A percentile compares a stretch with the other conserved stretches of the same genome.
These are phyloP conservation scores for Suillus lakei DNA, from an alignment of 768 basidiomycete genomes.

Conservation along the genomic window DNA sequence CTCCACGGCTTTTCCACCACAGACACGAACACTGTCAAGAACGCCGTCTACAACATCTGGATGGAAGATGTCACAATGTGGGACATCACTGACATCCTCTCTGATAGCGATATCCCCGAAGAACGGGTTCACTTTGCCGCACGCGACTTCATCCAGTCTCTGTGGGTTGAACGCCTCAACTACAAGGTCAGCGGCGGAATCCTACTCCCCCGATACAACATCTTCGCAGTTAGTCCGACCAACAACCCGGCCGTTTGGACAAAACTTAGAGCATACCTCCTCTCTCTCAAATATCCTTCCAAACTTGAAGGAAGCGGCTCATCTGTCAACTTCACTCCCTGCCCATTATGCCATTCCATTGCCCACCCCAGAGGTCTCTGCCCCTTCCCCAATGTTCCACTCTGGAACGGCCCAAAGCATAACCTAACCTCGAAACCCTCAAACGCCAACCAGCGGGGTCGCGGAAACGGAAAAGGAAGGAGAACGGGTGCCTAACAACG, in stretches of 20 bases:
- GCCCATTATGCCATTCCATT: background rate
- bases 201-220: background rate
- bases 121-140: fast-evolving
- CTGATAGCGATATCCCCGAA: no score
- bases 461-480: no score
- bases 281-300: background rate
- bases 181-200: background rate
- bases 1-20: background rate
- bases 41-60: no score
- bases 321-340: background rate
- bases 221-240: background rate
- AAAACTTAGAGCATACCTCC: background rate
- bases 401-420: background rate
- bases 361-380: background rate
- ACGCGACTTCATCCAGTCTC: background rate
- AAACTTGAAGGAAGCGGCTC: background rate
- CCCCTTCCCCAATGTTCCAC: background rate
- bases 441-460: no score
- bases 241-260: background rate
- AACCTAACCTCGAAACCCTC: no score
- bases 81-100: no score
- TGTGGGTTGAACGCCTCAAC: background rate
- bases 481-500: no score
- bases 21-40: no score
- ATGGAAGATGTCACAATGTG: no score